Percentiles rank a stretch among this genome's conserved stretches.
Evolutionary conservation across 257 asterid genomes (phyloP).

Genomic region (Solanum virginianum): DNA sequence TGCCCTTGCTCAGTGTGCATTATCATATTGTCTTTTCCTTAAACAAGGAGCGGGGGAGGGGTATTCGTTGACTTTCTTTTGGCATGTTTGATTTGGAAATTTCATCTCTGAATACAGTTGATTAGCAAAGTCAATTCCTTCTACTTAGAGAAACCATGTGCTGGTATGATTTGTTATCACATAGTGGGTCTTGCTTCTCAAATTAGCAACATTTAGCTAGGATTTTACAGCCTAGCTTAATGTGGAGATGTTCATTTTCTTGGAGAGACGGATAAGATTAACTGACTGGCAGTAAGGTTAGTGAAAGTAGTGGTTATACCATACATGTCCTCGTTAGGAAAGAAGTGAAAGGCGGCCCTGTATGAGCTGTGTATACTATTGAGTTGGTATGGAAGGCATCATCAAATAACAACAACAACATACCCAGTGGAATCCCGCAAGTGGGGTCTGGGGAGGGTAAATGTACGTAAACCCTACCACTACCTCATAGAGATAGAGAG

Average conservation of each 20-base stretch:
- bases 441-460: no score
- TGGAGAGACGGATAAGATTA: neutral
- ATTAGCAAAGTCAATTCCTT: neutral
- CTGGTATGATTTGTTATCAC: neutral
- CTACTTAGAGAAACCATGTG: neutral
- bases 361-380: neutral
- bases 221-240: neutral
- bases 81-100: neutral
- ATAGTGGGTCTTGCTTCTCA: neutral
- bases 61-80: neutral
- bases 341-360: neutral
- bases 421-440: no score
- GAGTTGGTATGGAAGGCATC: neutral
- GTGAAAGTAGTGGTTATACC: neutral
- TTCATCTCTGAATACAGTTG: neutral
- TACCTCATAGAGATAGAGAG: no score
- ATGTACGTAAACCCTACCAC: no score
- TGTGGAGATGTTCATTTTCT: neutral
- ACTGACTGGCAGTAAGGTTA: neutral
- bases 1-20: neutral
- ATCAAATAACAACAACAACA: neutral
- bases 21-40: neutral
- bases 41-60: neutral
- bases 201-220: neutral
- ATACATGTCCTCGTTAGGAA: neutral